Conservation (phyloP, 2,329 filamentous ascomycete species). For the Elsinoe perseae region DNA sequence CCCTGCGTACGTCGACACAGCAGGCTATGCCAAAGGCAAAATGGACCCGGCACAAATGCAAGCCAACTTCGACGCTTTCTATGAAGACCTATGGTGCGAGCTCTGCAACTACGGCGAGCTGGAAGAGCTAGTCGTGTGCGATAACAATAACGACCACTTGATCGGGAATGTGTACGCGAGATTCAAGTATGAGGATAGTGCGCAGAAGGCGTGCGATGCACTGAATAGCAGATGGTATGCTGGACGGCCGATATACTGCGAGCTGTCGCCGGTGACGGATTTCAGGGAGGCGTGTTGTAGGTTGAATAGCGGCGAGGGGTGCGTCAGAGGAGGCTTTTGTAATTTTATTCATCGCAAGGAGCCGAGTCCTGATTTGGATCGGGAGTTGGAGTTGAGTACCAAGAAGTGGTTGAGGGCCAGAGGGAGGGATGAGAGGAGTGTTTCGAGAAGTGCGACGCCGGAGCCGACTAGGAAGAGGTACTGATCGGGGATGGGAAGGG, state of each 20-base stretch:
- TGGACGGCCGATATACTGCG: constrained; percentile 94
- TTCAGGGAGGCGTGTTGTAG: constrained; percentile 97
- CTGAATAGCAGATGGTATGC: constrained; percentile 97
- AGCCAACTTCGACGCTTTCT: constrained; percentile 99
- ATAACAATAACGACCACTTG: constrained; percentile 99
- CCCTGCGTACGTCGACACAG: constrained; percentile 70
- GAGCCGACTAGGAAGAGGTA: constrained; percentile 69
- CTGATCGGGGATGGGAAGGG: constrained; percentile 34
- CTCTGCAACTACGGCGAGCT: constrained; percentile 98
- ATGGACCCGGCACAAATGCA: constrained; percentile 95
- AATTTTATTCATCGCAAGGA: constrained; percentile 99
- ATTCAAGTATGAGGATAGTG: constrained; percentile 98
- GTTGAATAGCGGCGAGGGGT: constrained; percentile 89
- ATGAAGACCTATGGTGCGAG: constrained; percentile 99
- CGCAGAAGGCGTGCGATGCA: constrained; percentile 86
- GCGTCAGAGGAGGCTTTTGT: constrained; percentile 92
- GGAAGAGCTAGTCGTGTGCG: constrained; percentile 95
- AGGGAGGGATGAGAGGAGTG: constrained; percentile 75
- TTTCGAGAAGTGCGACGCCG: constrained; percentile 74
- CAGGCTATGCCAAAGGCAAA: constrained; percentile 64
- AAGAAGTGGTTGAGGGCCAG: constrained; percentile 93
- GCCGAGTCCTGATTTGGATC: constrained; percentile 77
- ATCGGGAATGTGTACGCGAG: constrained; percentile 99
- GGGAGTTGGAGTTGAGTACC: constrained; percentile 76
- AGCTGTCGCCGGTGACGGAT: constrained; percentile 92